A percentile compares a stretch with the other conserved stretches of the same genome.
Conservation (phyloP, 345 rosid genomes). For the Limnanthes douglasii region DNA sequence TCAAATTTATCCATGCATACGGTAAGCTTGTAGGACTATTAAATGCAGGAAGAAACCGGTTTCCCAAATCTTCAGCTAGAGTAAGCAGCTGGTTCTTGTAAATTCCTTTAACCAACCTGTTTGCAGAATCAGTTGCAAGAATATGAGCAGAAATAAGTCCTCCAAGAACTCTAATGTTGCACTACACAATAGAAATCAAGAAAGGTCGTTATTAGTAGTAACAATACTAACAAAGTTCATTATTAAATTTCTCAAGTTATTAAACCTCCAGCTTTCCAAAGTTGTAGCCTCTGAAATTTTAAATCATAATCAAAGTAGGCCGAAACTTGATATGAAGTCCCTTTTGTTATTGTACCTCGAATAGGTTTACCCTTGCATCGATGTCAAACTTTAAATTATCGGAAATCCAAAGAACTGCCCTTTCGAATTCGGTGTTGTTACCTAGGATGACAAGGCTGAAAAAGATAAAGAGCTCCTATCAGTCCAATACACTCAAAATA, state of each 20-base stretch:
- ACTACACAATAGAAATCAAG: slow-evolving; percentile 38
- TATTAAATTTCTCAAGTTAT: too few relatives aligned
- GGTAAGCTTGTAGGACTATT: slow-evolving; percentile 86
- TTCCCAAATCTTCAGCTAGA: slow-evolving; percentile 78
- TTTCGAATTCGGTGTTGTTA: slow-evolving; percentile 71
- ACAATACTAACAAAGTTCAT: too few relatives aligned
- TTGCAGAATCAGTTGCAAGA: slow-evolving; percentile 80
- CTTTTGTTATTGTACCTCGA: slow-evolving; percentile 70
- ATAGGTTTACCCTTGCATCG: slow-evolving; percentile 84
- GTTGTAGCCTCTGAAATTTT: slow-evolving; percentile 3
- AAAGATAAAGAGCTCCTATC: too few relatives aligned
- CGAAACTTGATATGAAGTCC: not conserved
- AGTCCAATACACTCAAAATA: too few relatives aligned
- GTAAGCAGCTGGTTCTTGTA: slow-evolving; percentile 66
- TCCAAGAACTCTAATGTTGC: slow-evolving; percentile 98
- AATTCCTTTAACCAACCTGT: slow-evolving; percentile 62
- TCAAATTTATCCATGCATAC: slow-evolving; percentile 89
- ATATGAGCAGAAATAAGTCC: slow-evolving; percentile 99
- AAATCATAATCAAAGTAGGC: slow-evolving; percentile 1
- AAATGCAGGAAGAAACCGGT: slow-evolving; percentile 78
- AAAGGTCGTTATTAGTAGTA: too few relatives aligned
- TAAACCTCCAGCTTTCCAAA: too few relatives aligned
- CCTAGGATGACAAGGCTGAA: slow-evolving; percentile 84
- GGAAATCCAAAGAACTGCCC: slow-evolving; percentile 80
- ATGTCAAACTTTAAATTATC: slow-evolving; percentile 64